A percentile compares a stretch with the other conserved stretches of the same genome.
phyloP scores from a whole-genome alignment of 805 yeast species.

The Ogataea populi-albae region DNA sequence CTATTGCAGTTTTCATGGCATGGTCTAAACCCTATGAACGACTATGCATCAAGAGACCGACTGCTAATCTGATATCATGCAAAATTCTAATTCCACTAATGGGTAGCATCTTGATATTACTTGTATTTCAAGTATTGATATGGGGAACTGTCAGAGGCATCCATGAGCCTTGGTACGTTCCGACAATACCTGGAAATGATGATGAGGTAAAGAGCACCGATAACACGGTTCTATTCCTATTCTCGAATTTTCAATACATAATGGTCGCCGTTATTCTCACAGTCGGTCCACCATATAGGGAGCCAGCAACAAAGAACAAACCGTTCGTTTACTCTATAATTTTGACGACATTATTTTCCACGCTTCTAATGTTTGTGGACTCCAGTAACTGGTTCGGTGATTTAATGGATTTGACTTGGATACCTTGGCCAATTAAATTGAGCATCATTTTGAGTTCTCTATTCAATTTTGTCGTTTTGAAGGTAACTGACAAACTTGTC shows the following conservation, averaged over 20 bases:
- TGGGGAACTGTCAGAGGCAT: constrained; percentile 56
- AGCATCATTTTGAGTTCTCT: constrained; percentile 46
- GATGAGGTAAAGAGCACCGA: constrained; percentile 85
- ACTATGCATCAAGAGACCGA: constrained; percentile 75
- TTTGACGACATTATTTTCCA: constrained; percentile 48
- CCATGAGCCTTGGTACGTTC: constrained; percentile 67
- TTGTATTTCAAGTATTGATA: constrained; percentile 61
- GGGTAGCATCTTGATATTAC: constrained; percentile 66
- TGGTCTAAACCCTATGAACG: constrained; percentile 80
- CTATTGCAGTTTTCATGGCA: constrained; percentile 95
- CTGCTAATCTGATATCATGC: constrained; percentile 89
- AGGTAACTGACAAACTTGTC: constrained; percentile 43
- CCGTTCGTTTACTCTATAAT: constrained; percentile 70
- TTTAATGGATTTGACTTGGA: constrained; percentile 71
- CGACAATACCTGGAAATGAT: constrained; percentile 77
- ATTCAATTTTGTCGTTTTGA: constrained; percentile 48
- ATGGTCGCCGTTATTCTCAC: constrained; percentile 79
- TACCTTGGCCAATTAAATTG: constrained; percentile 49
- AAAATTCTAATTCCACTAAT: constrained; percentile 80
- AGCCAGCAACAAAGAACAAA: constrained; percentile 59
- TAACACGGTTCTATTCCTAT: constrained; percentile 79
- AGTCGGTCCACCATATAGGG: constrained; percentile 91
- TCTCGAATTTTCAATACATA: constrained; percentile 86
- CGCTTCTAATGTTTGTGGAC: constrained; percentile 51
- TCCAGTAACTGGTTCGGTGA: constrained; percentile 56